Evolutionary conservation across 129 eudicot species (phyloP).

Genomic region (Deinandra increscens): DNA sequence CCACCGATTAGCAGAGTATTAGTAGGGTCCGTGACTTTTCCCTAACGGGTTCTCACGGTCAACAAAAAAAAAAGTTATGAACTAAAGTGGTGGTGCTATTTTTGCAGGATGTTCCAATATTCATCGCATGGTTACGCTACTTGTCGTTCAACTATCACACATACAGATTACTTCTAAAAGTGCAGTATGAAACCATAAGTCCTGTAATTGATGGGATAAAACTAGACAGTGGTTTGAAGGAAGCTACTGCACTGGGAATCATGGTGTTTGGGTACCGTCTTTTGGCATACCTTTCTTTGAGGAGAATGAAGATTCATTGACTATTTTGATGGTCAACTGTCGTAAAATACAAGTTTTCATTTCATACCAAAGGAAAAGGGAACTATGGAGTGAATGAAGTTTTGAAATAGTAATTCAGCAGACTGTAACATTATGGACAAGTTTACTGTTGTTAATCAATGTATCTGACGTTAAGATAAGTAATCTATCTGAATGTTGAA

Average conservation of each 20-base stretch:
- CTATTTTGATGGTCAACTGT: conserved; percentile 16
- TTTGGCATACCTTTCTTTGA: conserved; percentile 72
- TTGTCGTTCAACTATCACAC: conserved; percentile 96
- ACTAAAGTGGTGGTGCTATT: not conserved
- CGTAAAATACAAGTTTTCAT: not conserved
- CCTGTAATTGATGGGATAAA: conserved; percentile 48
- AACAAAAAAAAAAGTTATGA: not conserved
- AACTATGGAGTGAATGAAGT: conserved; percentile 13
- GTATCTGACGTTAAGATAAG: not conserved
- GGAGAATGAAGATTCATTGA: conserved; percentile 55
- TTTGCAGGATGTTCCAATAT: conserved; percentile 79
- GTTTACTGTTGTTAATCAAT: not conserved
- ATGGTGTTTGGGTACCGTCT: conserved; percentile 92
- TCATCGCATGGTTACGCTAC: conserved; percentile 93
- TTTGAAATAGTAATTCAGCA: conserved; percentile 15
- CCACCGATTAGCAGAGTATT: not conserved
- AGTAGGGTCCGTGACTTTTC: not conserved
- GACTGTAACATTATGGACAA: conserved; percentile 17
- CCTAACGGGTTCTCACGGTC: not conserved
- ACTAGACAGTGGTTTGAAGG: conserved; percentile 64
- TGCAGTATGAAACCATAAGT: conserved; percentile 72
- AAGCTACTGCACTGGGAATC: conserved; percentile 54
- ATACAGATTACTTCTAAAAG: conserved; percentile 84
- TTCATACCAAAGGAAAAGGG: not conserved
- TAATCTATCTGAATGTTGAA: not conserved